Evolutionary conservation across 1,139 yeast species (phyloP).

Genomic region (Blastobotrys malaysiensis): DNA sequence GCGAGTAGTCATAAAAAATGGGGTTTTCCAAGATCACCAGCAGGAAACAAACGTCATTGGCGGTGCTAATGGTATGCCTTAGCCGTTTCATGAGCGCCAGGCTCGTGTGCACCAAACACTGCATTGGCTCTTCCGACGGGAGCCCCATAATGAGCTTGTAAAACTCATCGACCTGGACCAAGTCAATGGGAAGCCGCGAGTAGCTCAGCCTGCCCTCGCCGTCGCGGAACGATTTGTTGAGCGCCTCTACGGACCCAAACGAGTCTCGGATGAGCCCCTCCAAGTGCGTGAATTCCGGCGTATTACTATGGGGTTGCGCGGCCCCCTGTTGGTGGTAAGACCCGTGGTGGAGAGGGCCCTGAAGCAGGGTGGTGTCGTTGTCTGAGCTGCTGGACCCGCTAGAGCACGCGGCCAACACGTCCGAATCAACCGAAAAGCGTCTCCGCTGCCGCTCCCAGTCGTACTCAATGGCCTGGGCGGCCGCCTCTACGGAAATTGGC

Average conservation of each 20-base stretch:
- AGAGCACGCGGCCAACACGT: not conserved
- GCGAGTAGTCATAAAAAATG: slow-evolving; percentile 21
- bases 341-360: too few species aligned
- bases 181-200: slow-evolving; percentile 28
- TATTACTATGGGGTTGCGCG: too few species aligned
- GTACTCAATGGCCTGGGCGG: slow-evolving; percentile 8
- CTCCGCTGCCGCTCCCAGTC: not conserved
- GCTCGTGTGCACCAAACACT: slow-evolving; percentile 19
- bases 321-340: too few species aligned
- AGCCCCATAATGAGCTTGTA: slow-evolving; percentile 20
- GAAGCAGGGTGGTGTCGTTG: not conserved
- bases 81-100: slow-evolving; percentile 28
- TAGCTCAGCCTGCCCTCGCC: slow-evolving; percentile 21
- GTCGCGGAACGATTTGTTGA: slow-evolving; percentile 25
- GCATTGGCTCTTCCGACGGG: slow-evolving; percentile 19
- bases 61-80: slow-evolving; percentile 18
- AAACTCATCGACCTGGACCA: slow-evolving; percentile 20
- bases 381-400: not conserved
- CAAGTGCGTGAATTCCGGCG: slow-evolving; percentile 6
- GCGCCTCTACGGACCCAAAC: slow-evolving; percentile 23
- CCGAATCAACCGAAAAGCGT: not conserved
- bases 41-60: slow-evolving; percentile 26
- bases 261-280: slow-evolving; percentile 18
- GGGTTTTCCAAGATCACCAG: slow-evolving; percentile 34
- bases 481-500: slow-evolving; percentile 4